Base-by-base conservation (phyloP, 139 green algal species). In the Chlamydomonas sphaeroides region DNA sequence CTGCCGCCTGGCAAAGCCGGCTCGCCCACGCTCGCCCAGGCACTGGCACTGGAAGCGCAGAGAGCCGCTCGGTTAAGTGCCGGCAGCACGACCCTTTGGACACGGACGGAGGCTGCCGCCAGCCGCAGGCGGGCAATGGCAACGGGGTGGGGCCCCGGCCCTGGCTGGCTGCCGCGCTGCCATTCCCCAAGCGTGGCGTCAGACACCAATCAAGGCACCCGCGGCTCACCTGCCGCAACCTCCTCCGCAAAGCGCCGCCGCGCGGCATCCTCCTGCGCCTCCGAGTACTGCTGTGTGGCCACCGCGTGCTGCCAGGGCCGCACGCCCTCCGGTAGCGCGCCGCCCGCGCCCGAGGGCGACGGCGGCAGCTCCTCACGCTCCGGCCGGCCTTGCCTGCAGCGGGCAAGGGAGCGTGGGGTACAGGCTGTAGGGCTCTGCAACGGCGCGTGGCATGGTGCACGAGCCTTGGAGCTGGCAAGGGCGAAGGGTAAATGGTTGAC, bases 291-390 rank as follows among this genome's bases (percentile, higher is more conserved):
- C 41, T 82, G 75, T 3, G 75, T 82, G 20, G 62, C 62, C 42
- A 65, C 73, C 30, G 42, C 51, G 59, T 82, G 75, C 32, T 72
- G 61, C 75, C 75, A 82, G 17, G 75, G 75, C 62, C 62, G 35
- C n/a, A 45, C 56, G 28, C 75, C 75, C 20, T 82, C 75, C 0
- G 75, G 62, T n/a, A 82, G 17, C 1, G 30, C 42, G n/a, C n/a
- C 32, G 8, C 20, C 26, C 28, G 30, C 30, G 30, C 30, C 28
- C 20, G 66, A 36, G 1, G 63, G 63, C 63, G 32, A 42, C 33
- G 63, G 35, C 14, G 28, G 14, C 63, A 30, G 63, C 63, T 11
- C 18, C 63, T 42, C n/a, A n/a, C n/a, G n/a, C n/a, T n/a, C n/a
- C n/a, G n/a, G n/a, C n/a, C n/a, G n/a, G n/a, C n/a, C n/a, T n/a